Percentiles rank a stretch among this genome's conserved stretches.
Conservation (phyloP, 768 basidiomycete genomes). For the Pleurotus eryngii region DNA sequence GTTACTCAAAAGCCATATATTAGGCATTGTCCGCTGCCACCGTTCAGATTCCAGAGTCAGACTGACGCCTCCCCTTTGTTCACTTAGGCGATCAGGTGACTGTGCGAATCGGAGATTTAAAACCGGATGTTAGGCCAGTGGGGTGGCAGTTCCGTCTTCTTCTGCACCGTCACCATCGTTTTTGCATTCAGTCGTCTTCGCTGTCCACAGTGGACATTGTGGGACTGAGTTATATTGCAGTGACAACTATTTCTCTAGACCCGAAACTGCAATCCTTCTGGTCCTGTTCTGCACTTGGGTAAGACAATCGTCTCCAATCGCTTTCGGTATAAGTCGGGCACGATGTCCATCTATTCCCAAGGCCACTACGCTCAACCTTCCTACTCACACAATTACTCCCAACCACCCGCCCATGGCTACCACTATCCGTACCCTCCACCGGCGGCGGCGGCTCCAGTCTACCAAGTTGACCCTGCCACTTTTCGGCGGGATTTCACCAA, state of each 20-base stretch:
- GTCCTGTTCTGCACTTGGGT: slow-evolving; percentile 2
- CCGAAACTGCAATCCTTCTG: slow-evolving; percentile 3
- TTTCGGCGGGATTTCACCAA: slow-evolving; percentile 78
- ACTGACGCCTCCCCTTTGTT: too few relatives aligned
- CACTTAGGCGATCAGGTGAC: neutral
- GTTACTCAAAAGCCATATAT: too few relatives aligned
- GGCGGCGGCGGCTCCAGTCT: slow-evolving; percentile 32
- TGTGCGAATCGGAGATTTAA: neutral
- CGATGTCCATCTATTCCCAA: slow-evolving; percentile 66
- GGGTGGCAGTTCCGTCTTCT: slow-evolving; percentile 17
- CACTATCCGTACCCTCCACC: slow-evolving; percentile 40
- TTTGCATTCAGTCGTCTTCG: slow-evolving; percentile 29
- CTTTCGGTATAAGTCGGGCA: slow-evolving; percentile 31
- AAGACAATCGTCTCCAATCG: slow-evolving; percentile 17
- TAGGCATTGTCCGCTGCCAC: too few relatives aligned
- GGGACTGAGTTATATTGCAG: slow-evolving; percentile 39
- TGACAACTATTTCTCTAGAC: neutral
- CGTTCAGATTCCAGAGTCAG: too few relatives aligned
- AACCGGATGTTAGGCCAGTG: neutral
- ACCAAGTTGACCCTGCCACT: slow-evolving; percentile 59
- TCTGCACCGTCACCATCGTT: slow-evolving; percentile 35
- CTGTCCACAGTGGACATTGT: slow-evolving; percentile 45
- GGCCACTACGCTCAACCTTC: slow-evolving; percentile 51
- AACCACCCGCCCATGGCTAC: slow-evolving; percentile 35
- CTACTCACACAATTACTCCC: slow-evolving; percentile 47